Base-by-base conservation (phyloP, 2,329 filamentous ascomycete genomes). In the Furcasterigmium furcatum region DNA sequence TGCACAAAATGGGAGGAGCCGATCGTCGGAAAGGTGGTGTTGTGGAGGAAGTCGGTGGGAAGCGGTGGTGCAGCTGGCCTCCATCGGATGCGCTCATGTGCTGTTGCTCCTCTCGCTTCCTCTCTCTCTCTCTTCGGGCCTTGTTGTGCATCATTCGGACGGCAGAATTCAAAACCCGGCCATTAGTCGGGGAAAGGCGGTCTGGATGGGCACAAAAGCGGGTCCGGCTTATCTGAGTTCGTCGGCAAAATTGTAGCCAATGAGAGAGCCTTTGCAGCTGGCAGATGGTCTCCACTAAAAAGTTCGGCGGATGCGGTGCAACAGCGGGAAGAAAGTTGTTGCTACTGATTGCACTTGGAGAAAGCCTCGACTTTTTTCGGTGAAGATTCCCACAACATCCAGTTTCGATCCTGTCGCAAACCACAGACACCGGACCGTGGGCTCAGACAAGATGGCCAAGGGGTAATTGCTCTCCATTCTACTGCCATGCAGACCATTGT, bases 201-300 rank as follows among this genome's bases (percentile, higher is more conserved):
- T 52, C 48, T 51, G 46, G 12, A n/a, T 32, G 38, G 46, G 46
- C 48, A 50, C 29, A 45, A 51, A 46, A 49, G 41, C 38, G 46
- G 39, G 50, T 43, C 46, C 2, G 9, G 16, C 5, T 19, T 20
- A 14, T 35, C 41, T 42, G 43, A 36, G 50, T 9, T 18, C 7
- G 34, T 18, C 16, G 3, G 16, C n/a, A 18, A 4, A 18, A 10
- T 12, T 5, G 16, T 16, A 36, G n/a, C 34, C 34, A 36, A 36
- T 36, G 34, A 18, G n/a, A 36, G 34, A 46, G 45, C 38, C 39
- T 49, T 36, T n/a, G n/a, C n/a, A n/a, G n/a, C n/a, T n/a, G n/a
- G n/a, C n/a, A n/a, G n/a, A n/a, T n/a, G n/a, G n/a, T n/a, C 47
- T 43, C 49, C 49, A 49, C 49, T 49, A 49, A 49, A 52, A 52